These are phyloP conservation scores for Ustilago curta DNA, from an alignment of 1,284 basidiomycete species.

Conservation along the genomic window DNA sequence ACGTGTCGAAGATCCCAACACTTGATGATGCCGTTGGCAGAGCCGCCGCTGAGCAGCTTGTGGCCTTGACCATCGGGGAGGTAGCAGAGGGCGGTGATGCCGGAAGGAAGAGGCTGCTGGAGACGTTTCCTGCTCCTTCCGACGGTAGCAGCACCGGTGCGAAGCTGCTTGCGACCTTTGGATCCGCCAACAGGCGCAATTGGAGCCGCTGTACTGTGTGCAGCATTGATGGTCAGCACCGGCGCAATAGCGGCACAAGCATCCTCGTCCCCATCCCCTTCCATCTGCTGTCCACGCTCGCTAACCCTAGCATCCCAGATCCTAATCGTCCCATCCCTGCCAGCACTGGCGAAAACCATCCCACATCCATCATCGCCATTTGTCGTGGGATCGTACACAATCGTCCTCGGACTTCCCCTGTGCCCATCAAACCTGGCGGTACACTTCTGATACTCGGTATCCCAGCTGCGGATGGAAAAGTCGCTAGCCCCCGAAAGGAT, in stretches of 20 bases:
- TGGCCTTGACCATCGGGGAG: slow-evolving; percentile 47
- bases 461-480: slow-evolving; percentile 63
- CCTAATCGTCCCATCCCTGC: slow-evolving; percentile 63
- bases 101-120: slow-evolving; percentile 23
- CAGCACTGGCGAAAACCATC: slow-evolving; percentile 60
- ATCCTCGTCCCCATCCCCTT: background rate
- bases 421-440: slow-evolving; percentile 47
- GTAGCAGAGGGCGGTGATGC: slow-evolving; percentile 61
- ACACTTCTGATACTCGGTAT: slow-evolving; percentile 55
- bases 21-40: slow-evolving; percentile 61
- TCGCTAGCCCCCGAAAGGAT: slow-evolving; percentile 62
- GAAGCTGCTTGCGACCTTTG: slow-evolving; percentile 15
- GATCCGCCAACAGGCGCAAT: background rate
- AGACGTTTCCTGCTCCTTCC: slow-evolving; percentile 17
- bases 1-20: slow-evolving; percentile 64
- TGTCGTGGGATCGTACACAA: slow-evolving; percentile 60
- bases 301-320: slow-evolving; percentile 59
- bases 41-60: slow-evolving; percentile 57
- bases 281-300: background rate
- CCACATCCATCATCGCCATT: slow-evolving; percentile 47
- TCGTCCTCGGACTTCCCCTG: slow-evolving; percentile 58
- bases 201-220: slow-evolving; percentile 33
- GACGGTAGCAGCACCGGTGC: background rate
- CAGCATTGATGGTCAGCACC: slow-evolving; percentile 58
- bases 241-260: slow-evolving; percentile 22